A percentile compares a stretch with the other conserved stretches of the same genome.
phyloP scores from a whole-genome alignment of 345 rosid genomes.

The Firmiana major region DNA sequence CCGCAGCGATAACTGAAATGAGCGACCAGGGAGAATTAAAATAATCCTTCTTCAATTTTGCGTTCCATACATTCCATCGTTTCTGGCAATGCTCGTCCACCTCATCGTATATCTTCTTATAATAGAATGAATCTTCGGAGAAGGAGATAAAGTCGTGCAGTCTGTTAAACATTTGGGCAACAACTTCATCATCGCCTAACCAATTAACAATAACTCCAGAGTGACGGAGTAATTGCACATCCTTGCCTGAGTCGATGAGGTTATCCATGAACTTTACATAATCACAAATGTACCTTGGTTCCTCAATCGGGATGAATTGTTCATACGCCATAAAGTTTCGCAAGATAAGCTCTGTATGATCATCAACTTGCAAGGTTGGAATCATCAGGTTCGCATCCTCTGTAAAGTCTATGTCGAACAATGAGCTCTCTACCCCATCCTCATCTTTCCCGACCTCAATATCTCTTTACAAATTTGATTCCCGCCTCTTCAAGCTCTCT shows the following conservation, averaged over 20 bases:
- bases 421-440: not conserved
- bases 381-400: not conserved
- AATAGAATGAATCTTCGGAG: not conserved
- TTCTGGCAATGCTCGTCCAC: constrained; percentile 11
- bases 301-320: fast-evolving
- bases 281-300: not conserved
- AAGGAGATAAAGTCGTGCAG: not conserved
- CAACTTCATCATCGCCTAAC: constrained; percentile 21
- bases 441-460: too few relatives aligned
- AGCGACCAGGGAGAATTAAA: not conserved
- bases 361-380: not conserved
- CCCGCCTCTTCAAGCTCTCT: not conserved
- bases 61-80: constrained; percentile 12
- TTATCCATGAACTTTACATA: constrained; percentile 22
- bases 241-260: constrained; percentile 17
- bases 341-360: not conserved
- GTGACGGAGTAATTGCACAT: constrained; percentile 19
- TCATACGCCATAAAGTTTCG: not conserved
- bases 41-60: not conserved
- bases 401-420: not conserved
- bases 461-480: not conserved
- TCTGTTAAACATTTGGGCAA: constrained; percentile 19
- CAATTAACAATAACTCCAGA: constrained; percentile 1
- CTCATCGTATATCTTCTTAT: not conserved
- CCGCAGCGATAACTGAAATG: not conserved